phyloP scores from a whole-genome alignment of 2,329 filamentous ascomycete species.

The Ascochyta rabiei region DNA sequence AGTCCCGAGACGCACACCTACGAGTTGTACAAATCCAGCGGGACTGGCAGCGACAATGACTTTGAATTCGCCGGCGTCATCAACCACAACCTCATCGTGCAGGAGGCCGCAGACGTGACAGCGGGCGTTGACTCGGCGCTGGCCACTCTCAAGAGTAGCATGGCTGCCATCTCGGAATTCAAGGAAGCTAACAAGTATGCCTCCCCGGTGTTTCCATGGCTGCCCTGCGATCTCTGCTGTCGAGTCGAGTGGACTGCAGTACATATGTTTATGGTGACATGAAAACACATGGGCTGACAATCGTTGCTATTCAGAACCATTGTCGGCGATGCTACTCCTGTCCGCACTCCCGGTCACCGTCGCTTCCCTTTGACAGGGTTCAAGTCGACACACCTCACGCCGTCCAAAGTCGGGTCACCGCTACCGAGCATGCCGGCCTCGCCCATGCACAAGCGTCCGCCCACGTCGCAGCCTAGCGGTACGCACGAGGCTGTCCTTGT shows the following conservation, averaged over 20 bases:
- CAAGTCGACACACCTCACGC: constrained; percentile 43
- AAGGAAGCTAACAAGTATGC: constrained; percentile 65
- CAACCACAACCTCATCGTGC: constrained; percentile 62
- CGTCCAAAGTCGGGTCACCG: constrained; percentile 49
- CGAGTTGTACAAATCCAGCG: constrained; percentile 61
- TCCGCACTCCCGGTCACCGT: constrained; percentile 43
- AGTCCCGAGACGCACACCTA: constrained; percentile 60
- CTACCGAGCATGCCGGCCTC: constrained; percentile 47
- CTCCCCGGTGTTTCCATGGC: constrained; percentile 37
- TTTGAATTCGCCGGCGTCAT: constrained; percentile 63
- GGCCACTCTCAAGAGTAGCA: constrained; percentile 63
- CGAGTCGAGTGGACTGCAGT: constrained; percentile 15
- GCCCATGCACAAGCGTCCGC: constrained; percentile 42
- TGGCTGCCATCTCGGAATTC: constrained; percentile 64
- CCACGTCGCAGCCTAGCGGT: constrained; percentile 51
- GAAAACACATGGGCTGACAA: constrained; percentile 38
- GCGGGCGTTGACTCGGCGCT: constrained; percentile 65
- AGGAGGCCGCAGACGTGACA: constrained; percentile 60
- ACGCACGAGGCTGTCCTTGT: constrained; percentile 41
- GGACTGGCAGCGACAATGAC: constrained; percentile 48
- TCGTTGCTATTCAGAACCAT: constrained; percentile 42
- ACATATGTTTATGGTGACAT: constrained; percentile 10
- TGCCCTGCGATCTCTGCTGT: constrained; percentile 26
- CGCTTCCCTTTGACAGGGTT: constrained; percentile 46
- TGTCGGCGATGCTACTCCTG: constrained; percentile 42